Evolutionary conservation across 768 basidiomycete species (phyloP).

Genomic region (Mycena rosella): DNA sequence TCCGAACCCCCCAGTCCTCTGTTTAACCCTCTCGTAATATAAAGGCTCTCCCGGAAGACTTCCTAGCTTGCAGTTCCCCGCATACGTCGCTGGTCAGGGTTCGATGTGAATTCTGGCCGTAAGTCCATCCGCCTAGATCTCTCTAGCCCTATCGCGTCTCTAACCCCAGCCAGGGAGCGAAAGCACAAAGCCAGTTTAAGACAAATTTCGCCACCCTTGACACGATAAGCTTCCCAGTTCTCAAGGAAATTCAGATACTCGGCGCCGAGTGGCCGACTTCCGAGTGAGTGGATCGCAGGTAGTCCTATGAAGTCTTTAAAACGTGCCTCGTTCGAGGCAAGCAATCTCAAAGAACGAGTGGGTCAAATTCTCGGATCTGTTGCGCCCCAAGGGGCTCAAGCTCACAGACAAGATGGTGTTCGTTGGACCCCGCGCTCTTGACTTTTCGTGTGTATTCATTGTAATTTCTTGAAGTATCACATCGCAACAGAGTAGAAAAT

Average conservation of each 20-base stretch:
- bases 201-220: background rate
- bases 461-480: too few relatives aligned
- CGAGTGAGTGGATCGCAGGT: background rate
- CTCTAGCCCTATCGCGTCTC: too few relatives aligned
- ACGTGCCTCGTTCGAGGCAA: background rate
- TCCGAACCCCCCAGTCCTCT: background rate
- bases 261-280: conserved; percentile 13
- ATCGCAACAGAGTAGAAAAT: too few relatives aligned
- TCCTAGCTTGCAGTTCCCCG: background rate
- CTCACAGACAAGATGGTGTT: conserved; percentile 1
- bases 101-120: background rate
- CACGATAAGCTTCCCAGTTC: conserved; percentile 2
- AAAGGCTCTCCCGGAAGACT: conserved; percentile 1
- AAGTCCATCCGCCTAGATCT: background rate
- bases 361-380: conserved; percentile 2
- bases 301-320: background rate
- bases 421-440: conserved; percentile 2
- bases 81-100: background rate
- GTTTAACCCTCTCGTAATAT: too few relatives aligned
- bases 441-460: too few relatives aligned
- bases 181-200: background rate
- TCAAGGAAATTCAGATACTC: conserved; percentile 4
- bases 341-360: background rate
- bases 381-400: conserved; percentile 12
- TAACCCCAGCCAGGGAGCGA: background rate